phyloP scores from a whole-genome alignment of 208 protist genomes.

The Leishmania tarentolae region DNA sequence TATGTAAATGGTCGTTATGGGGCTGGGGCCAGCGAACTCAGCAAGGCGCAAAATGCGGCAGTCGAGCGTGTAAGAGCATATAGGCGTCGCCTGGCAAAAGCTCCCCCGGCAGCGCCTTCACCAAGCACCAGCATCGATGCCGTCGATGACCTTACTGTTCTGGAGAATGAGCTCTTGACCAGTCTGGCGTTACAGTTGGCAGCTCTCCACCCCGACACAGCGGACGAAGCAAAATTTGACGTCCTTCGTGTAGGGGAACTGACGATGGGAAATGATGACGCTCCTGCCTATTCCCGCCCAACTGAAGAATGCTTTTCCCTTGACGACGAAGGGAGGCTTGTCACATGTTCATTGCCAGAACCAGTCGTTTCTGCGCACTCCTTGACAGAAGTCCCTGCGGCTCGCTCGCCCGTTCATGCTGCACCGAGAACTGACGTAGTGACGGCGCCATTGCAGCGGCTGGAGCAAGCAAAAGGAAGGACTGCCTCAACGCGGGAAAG shows the following conservation, averaged over 20 bases:
- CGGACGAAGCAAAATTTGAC: constrained; percentile 29
- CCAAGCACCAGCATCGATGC: not conserved
- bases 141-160: not conserved
- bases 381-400: constrained; percentile 4
- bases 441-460: not conserved
- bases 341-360: constrained; percentile 26
- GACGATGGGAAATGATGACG: not conserved
- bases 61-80: constrained; percentile 33
- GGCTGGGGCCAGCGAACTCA: constrained; percentile 14
- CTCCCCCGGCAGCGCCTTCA: not conserved
- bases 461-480: not conserved
- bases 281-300: not conserved
- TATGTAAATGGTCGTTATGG: constrained; percentile 45
- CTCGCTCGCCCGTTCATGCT: not conserved
- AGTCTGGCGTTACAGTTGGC: constrained; percentile 59
- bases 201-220: constrained; percentile 38
- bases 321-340: constrained; percentile 54
- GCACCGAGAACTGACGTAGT: not conserved
- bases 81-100: constrained; percentile 12
- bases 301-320: constrained; percentile 51
- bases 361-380: not conserved
- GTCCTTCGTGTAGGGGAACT: constrained; percentile 30
- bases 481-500: not conserved
- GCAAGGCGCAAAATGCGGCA: constrained; percentile 46
- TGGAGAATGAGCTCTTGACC: constrained; percentile 60